phyloP scores from a whole-genome alignment of 2,329 filamentous ascomycete genomes.

The Curvularia eragrostidis region DNA sequence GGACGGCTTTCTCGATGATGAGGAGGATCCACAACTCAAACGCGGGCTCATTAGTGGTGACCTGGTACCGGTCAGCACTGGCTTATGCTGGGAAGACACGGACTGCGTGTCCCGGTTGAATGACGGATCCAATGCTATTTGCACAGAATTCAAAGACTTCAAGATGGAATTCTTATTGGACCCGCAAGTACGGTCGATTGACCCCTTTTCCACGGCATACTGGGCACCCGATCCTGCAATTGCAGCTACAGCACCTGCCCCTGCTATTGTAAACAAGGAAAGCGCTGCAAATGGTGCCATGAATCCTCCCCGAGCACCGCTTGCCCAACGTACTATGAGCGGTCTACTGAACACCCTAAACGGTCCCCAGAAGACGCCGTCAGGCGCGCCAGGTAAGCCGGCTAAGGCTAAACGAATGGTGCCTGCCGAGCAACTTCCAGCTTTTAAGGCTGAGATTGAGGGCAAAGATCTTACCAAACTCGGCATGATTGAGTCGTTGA shows the following conservation, averaged over 20 bases:
- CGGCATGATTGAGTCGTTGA: conserved; percentile 76
- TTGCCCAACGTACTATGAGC: conserved; percentile 49
- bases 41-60: conserved; percentile 67
- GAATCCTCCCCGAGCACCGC: conserved; percentile 52
- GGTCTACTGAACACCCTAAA: conserved; percentile 44
- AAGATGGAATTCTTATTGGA: conserved; percentile 75
- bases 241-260: conserved; percentile 16
- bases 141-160: conserved; percentile 64
- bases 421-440: conserved; percentile 64
- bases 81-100: conserved; percentile 80
- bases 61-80: conserved; percentile 77
- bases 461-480: conserved; percentile 76
- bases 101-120: conserved; percentile 51
- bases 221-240: conserved; percentile 62
- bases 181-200: conserved; percentile 66
- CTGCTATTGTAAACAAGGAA: conserved; percentile 24
- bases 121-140: conserved; percentile 54
- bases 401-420: conserved; percentile 58
- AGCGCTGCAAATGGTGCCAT: conserved; percentile 35
- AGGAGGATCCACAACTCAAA: conserved; percentile 68
- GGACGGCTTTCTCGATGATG: conserved; percentile 87
- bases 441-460: conserved; percentile 74
- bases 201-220: conserved; percentile 84
- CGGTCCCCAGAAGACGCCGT: conserved; percentile 19
- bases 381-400: conserved; percentile 37